phyloP scores from a whole-genome alignment of 2,329 filamentous ascomycete genomes.

The Phaeoacremonium minimum region DNA sequence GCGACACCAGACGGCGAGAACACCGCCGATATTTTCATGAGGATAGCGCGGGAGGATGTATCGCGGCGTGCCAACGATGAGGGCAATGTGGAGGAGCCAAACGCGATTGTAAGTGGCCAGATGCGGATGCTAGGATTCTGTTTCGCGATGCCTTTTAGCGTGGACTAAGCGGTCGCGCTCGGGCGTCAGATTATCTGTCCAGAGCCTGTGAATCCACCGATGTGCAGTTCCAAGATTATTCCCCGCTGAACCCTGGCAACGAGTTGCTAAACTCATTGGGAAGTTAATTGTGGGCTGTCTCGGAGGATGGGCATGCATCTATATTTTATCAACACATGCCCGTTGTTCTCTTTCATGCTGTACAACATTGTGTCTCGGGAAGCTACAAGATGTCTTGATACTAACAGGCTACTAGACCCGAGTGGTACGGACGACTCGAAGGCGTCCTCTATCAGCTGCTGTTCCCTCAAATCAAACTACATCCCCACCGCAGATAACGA shows the following conservation, averaged over 20 bases:
- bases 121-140: conserved; percentile 5
- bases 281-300: background rate
- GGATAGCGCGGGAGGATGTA: conserved; percentile 51
- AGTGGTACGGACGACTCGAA: conserved; percentile 38
- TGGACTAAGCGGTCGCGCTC: conserved; percentile 8
- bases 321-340: no score
- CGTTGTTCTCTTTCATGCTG: background rate
- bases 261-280: background rate
- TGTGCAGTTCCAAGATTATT: no score
- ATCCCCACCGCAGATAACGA: conserved; percentile 45
- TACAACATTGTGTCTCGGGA: background rate
- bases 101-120: conserved; percentile 40
- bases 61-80: conserved; percentile 30
- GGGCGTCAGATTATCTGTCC: conserved; percentile 2
- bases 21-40: conserved; percentile 54
- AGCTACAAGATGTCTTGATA: no score
- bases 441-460: conserved; percentile 49
- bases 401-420: conserved; percentile 37
- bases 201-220: background rate
- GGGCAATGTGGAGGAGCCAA: conserved; percentile 27
- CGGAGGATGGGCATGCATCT: no score
- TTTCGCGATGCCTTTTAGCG: conserved; percentile 9
- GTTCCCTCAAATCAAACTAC: conserved; percentile 40
- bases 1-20: conserved; percentile 42
- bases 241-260: no score